A percentile compares a stretch with the other conserved stretches of the same genome.
Conservation (phyloP, 768 basidiomycete species). For the Boletus rubescentipes region DNA sequence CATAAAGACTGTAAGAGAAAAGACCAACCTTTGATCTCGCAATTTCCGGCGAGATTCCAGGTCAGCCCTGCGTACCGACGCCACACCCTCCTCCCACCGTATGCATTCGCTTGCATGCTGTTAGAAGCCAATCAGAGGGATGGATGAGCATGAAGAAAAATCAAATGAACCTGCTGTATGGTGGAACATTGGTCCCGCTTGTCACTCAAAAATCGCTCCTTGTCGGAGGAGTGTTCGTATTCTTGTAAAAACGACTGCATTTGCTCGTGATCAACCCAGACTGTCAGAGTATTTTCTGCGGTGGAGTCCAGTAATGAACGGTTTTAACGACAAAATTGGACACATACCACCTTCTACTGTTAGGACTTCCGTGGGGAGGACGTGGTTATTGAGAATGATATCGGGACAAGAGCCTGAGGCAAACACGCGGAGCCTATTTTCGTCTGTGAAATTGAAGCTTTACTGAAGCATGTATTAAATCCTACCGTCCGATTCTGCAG, state of each 20-base stretch:
- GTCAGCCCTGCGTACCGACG: neutral
- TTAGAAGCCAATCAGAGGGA: neutral
- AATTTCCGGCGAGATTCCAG: neutral
- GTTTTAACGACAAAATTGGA: neutral
- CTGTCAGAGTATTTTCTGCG: neutral
- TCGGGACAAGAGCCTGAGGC: neutral
- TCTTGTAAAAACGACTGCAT: neutral
- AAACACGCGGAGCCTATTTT: neutral
- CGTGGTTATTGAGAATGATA: neutral
- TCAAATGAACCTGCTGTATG: neutral
- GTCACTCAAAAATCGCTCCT: neutral
- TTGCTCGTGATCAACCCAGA: neutral
- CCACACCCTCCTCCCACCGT: neutral
- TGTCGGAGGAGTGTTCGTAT: neutral
- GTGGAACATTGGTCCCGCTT: neutral
- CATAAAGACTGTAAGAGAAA: neutral
- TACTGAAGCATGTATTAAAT: neutral
- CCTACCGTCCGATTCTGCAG: constrained; percentile 3
- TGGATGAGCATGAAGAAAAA: neutral
- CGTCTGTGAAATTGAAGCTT: neutral
- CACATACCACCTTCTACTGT: neutral
- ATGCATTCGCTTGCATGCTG: neutral
- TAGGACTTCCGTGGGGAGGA: neutral
- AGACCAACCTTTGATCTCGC: neutral
- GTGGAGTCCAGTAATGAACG: neutral